Base-by-base conservation (phyloP, 345 rosid genomes). In the Aquilaria yunnanensis region DNA sequence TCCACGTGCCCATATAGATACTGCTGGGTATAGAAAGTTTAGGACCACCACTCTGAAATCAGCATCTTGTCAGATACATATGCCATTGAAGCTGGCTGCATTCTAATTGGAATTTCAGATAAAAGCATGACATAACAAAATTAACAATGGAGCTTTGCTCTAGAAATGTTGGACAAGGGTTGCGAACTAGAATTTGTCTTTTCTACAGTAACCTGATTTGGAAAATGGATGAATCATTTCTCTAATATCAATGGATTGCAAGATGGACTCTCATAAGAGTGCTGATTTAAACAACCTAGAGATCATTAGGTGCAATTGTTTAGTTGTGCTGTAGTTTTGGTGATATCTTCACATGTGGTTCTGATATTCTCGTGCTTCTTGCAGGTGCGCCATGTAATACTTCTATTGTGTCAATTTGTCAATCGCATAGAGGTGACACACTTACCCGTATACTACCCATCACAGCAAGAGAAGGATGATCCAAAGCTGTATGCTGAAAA, bases 331-430 rank as follows among this genome's bases (percentile, higher is more conserved):
- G 33, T 51, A 14, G 46, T 57, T 56, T 61, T 57, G 51, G 11
- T 51, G 29, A 5, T 12, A 47, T 59, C 6, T 11, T 31, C 54
- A 47, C 34, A 37, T 16, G 12, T 41, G 57, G 33, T 59, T 10
- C 33, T 64, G 34, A 48, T 52, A 59, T 51, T 57, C 52, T 12
- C 11, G 6, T 23, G 32, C 45, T 45, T 70, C 32, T 65, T 80
- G 54, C 81, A 94, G 99, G 85, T 66, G 33, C 95, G 96, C 16
- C 99, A 94, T 85, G 78, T 90, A 58, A 30, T 90, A 62, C 78
- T 86, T 62, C 97, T 94, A 63, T 83, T 94, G 4, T 90, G 96
- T 72, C 99, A 94, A 69, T 85, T 94, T n/a, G 68, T 84, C 64
- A 94, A 94, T 75, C 81, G 83, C 80, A 69, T 94, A 59, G 97